Conservation (phyloP, 129 eudicot species). For the carrot (Daucus carota) region DH1_v3.0 NC_030389.2:45639501-45640000, state of each 20-base stretch:
- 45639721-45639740: background rate
- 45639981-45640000: background rate
- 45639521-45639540: background rate
- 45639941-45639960: conserved; percentile 45
- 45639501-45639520: too few species aligned
- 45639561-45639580: background rate
- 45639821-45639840: background rate
- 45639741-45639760: background rate
- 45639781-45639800: background rate
- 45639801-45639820: too few species aligned
- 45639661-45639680: background rate
- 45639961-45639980: conserved; percentile 20
- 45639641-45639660: background rate
- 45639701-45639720: background rate
- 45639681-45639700: background rate
- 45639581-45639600: background rate
- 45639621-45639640: background rate
- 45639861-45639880: conserved; percentile 41
- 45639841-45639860: conserved; percentile 28
- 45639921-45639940: conserved; percentile 43
- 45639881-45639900: conserved; percentile 52
- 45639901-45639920: conserved; percentile 47
- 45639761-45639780: background rate
- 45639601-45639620: background rate
- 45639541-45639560: background rate